Evolutionary conservation across 2,329 filamentous ascomycete genomes (phyloP).

Genomic region (Exutisphaerella laricina): DNA sequence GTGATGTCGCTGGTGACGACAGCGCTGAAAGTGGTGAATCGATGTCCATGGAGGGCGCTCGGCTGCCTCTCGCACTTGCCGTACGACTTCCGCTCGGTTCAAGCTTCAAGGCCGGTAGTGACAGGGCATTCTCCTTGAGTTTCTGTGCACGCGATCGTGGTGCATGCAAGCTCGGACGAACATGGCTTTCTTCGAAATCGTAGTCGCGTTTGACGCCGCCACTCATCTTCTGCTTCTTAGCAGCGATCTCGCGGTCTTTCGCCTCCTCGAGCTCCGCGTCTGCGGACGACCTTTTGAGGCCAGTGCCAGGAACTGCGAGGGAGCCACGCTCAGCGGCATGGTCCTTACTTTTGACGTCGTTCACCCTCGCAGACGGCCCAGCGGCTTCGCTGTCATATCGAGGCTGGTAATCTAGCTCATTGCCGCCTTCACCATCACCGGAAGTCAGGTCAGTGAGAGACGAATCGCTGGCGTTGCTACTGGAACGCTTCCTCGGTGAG

Average conservation of each 20-base stretch:
- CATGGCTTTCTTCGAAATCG: constrained; percentile 30
- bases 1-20: constrained; percentile 26
- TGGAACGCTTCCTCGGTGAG: constrained; percentile 25
- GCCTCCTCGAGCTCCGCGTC: constrained; percentile 31
- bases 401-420: constrained; percentile 20
- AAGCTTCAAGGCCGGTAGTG: constrained; percentile 22
- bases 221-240: constrained; percentile 33
- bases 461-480: constrained; percentile 25
- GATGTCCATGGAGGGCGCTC: constrained; percentile 25
- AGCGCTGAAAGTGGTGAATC: constrained; percentile 34
- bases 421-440: constrained; percentile 27
- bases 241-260: constrained; percentile 24
- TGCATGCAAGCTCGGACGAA: constrained; percentile 23
- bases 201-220: constrained; percentile 28
- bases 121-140: constrained; percentile 18
- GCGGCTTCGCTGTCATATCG: constrained; percentile 9
- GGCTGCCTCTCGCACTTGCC: constrained; percentile 20
- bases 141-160: constrained; percentile 16
- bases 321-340: constrained; percentile 28
- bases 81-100: constrained; percentile 22
- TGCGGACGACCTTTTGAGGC: constrained; percentile 32
- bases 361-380: constrained; percentile 10
- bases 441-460: constrained; percentile 35
- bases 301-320: constrained; percentile 22
- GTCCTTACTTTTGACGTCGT: constrained; percentile 24